Evolutionary conservation across 176 grass and related monocot genomes (phyloP), one percentile per base, ranked within the genome.

Genomic region (Carex parvula): DNA sequence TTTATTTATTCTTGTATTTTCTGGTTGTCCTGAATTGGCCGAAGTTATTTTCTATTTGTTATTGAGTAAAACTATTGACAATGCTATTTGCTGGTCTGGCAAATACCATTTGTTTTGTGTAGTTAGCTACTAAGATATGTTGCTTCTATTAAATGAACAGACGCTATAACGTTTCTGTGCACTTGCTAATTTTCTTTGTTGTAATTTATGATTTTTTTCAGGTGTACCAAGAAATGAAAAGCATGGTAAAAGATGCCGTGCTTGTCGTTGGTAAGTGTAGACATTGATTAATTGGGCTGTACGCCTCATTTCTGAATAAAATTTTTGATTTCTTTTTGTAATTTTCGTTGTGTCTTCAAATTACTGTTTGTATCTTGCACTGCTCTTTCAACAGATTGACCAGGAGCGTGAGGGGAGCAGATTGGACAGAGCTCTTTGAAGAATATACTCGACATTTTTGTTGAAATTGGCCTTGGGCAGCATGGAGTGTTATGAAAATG

Each of bases 361-460:
- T 42, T 15, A 37, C 16, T 70, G 6, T 21, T 24, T 26, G 20
- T 58, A 56, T 6, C 26, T 67, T 11, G 21, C 55, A 65, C 30
- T 78, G 64, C 29, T 88, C 5, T 55, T 89, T 82, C 10, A 79
- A 91, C 88, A 99, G 97, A 96, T 99, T 61, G 87, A 99, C 75
- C 89, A 94, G 91, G 97, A 99, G 85, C 93, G 97, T 26, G 97
- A 99, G 18, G 91, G 93, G 0, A 92, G 85, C 93, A 94, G 32
- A 99, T 99, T 80, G 97, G 97, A 99, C 41, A 88, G 88, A 55
- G 91, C 97, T 74, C 71, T 99, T 72, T 85, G 83, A 99, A 96
- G 87, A 95, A 99, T 84, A 92, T 96, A 64, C 70, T 99, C 79
- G 93, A 94, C 79, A 99, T 99, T 74, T 99, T 96, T 83, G 97